These are phyloP conservation scores for Haplosporangium sp. DNA, from an alignment of 371 early-diverging fungal species.

Conservation along the genomic window DNA sequence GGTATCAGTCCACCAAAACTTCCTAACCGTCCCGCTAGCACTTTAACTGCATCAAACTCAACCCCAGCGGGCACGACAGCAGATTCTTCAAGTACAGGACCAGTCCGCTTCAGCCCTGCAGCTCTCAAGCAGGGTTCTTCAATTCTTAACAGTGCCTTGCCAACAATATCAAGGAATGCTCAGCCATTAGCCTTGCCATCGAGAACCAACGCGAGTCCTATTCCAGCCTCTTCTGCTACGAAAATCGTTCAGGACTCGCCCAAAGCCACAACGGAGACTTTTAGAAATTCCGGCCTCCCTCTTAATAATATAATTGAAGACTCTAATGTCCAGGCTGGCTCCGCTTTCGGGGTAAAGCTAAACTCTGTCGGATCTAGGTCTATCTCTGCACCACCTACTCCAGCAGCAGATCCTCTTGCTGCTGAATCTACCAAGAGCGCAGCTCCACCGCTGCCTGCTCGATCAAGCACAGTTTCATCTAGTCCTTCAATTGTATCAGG, in stretches of 20 bases:
- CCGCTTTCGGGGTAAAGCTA: conserved; percentile 35
- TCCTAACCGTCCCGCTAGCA: conserved; percentile 18
- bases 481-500: not conserved
- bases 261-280: conserved; percentile 3
- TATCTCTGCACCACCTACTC: not conserved
- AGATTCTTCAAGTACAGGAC: conserved; percentile 11
- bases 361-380: conserved; percentile 21
- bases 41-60: not conserved
- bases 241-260: not conserved
- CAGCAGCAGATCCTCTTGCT: not conserved
- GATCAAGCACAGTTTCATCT: conserved; percentile 38
- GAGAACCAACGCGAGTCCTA: not conserved
- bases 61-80: not conserved
- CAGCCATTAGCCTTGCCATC: conserved; percentile 46
- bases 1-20: conserved; percentile 33
- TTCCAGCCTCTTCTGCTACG: not conserved
- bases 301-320: not conserved
- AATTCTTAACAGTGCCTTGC: conserved; percentile 12
- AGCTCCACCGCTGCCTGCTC: conserved; percentile 40
- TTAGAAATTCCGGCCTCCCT: not conserved
- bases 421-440: not conserved
- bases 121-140: conserved; percentile 1
- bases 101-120: conserved; percentile 36
- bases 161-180: conserved; percentile 30
- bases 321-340: conserved; percentile 1